phyloP scores from a whole-genome alignment of 345 rosid species.

The Pugionium cornutum region DNA sequence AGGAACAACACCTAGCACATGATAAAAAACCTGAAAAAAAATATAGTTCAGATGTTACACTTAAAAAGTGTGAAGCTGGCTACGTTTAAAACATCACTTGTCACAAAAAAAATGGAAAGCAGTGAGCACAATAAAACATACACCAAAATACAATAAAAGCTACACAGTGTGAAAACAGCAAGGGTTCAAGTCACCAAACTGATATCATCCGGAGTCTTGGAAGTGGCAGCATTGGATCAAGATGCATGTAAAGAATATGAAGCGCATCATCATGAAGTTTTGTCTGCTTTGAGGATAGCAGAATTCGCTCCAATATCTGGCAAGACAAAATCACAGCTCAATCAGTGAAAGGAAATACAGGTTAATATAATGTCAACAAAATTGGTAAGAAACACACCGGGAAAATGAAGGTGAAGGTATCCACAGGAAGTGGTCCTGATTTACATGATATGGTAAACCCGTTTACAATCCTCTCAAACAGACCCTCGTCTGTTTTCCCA shows the following conservation, averaged over 20 bases:
- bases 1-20: conserved; percentile 84
- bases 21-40: conserved; percentile 76
- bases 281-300: conserved; percentile 75
- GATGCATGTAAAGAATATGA: conserved; percentile 74
- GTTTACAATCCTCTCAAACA: conserved; percentile 73
- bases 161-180: conserved; percentile 15
- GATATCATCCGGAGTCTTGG: conserved; percentile 94
- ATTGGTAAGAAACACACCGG: conserved; percentile 57
- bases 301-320: conserved; percentile 89
- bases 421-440: conserved; percentile 93
- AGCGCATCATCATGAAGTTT: conserved; percentile 84
- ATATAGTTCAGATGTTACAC: conserved; percentile 15
- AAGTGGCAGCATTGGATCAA: conserved; percentile 91
- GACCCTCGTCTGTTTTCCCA: conserved; percentile 55
- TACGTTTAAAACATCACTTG: not conserved
- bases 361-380: not conserved
- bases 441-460: conserved; percentile 77
- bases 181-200: conserved; percentile 50
- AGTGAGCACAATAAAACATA: not conserved
- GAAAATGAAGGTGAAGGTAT: conserved; percentile 87
- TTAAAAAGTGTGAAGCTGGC: not conserved
- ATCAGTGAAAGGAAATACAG: conserved; percentile 22
- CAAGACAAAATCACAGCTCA: conserved; percentile 28
- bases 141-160: conserved; percentile 6
- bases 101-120: not conserved